A percentile compares a stretch with the other conserved stretches of the same genome.
Evolutionary conservation across 2,329 filamentous ascomycete species (phyloP).

Genomic region (Raffaelea ambrosiae): DNA sequence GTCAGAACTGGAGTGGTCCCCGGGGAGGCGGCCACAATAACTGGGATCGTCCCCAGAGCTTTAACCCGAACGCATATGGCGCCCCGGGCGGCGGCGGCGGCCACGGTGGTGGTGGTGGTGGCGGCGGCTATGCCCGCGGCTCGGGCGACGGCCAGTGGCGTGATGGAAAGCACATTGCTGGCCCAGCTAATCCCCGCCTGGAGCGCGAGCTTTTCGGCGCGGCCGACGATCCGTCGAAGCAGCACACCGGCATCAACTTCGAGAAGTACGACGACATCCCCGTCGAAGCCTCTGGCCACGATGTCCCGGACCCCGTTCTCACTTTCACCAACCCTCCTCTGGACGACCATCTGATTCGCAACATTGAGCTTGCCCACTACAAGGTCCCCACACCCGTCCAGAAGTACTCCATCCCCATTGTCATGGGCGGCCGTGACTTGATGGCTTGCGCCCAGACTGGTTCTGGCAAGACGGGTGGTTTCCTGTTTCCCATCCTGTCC

Average conservation of each 20-base stretch:
- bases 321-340: conserved; percentile 91
- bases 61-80: conserved; percentile 57
- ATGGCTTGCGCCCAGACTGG: conserved; percentile 99
- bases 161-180: conserved; percentile 92
- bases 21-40: conserved; percentile 11
- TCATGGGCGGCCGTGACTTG: conserved; percentile 93
- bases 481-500: conserved; percentile 98
- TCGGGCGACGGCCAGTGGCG: conserved; percentile 95
- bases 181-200: conserved; percentile 76
- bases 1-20: conserved; percentile 15
- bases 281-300: conserved; percentile 88
- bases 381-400: conserved; percentile 94
- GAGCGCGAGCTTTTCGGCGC: conserved; percentile 95
- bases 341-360: conserved; percentile 84
- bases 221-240: conserved; percentile 85
- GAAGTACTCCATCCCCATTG: conserved; percentile 99
- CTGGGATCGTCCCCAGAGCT: conserved; percentile 27
- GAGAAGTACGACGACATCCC: conserved; percentile 99
- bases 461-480: conserved; percentile 99
- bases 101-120: conserved; percentile 39
- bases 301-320: conserved; percentile 86
- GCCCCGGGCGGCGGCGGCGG: conserved; percentile 34
- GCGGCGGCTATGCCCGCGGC: conserved; percentile 55
- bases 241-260: conserved; percentile 99
- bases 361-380: conserved; percentile 92